Evolutionary conservation across 2,329 filamentous ascomycete genomes (phyloP).

Genomic region (Rosellinia necatrix): DNA sequence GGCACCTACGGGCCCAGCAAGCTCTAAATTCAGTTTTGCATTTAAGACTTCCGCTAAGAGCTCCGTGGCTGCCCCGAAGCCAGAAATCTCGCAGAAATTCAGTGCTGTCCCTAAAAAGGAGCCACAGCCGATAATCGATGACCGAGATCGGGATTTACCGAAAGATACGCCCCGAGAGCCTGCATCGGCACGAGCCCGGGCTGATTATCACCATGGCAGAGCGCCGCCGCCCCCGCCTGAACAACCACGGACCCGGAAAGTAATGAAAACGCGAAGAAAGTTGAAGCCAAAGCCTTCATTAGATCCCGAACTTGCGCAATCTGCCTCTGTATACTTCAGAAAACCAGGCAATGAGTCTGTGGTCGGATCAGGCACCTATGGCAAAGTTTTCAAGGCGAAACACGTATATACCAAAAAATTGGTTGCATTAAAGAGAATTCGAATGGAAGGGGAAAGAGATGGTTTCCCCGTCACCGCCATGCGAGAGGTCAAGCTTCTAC

Average conservation of each 20-base stretch:
- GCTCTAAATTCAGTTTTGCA: constrained; percentile 86
- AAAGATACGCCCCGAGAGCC: constrained; percentile 41
- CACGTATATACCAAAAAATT: constrained; percentile 87
- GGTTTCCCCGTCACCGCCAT: constrained; percentile 91
- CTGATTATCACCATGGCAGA: constrained; percentile 38
- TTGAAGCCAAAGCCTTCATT: constrained; percentile 74
- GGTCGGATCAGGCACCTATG: constrained; percentile 92
- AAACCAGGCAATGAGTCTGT: constrained; percentile 98
- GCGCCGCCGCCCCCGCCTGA: constrained; percentile 35
- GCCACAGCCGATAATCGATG: constrained; percentile 48
- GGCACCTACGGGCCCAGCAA: constrained; percentile 57
- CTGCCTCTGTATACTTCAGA: constrained; percentile 89
- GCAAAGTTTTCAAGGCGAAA: constrained; percentile 91
- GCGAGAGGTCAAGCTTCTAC: constrained; percentile 88
- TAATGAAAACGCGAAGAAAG: constrained; percentile 71
- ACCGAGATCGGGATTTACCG: constrained; percentile 38
- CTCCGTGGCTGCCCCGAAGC: constrained; percentile 61
- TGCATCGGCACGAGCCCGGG: constrained; percentile 39
- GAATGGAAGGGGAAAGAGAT: constrained; percentile 91
- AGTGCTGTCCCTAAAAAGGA: constrained; percentile 63
- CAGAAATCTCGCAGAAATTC: constrained; percentile 69
- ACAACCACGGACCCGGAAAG: constrained; percentile 61
- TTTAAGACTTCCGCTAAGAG: constrained; percentile 76
- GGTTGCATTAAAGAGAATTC: constrained; percentile 87
- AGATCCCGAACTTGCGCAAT: constrained; percentile 71